Base-by-base conservation (phyloP, 2,329 filamentous ascomycete species). In the Pseudovirgaria hyperparasitica region DNA sequence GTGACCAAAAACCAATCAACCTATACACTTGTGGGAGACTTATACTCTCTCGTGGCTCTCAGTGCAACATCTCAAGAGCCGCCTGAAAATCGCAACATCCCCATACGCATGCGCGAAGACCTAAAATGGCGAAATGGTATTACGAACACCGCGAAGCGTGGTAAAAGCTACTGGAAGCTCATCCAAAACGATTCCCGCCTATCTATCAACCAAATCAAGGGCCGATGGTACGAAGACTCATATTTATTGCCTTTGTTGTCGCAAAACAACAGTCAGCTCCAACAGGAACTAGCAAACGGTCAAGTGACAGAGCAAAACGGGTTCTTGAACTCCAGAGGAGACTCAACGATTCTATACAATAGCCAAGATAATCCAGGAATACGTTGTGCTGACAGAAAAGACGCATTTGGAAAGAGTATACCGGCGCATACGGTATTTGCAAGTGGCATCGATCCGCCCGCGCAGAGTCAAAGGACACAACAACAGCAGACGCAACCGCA, bases 221-320 rank as follows among this genome's bases (percentile, higher is more conserved):
- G 70, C 6, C 59, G 70, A 7, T 74, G 70, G 70, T 74, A 73
- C 43, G 70, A 73, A 43, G 63, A 63, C 3, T 59, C 54, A 22
- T 44, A 63, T 2, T 49, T 72, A 3, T 57, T 70, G 14, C 55
- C 55, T 4, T n/a, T n/a, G n/a, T n/a, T n/a, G n/a, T n/a, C n/a
- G n/a, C n/a, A n/a, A n/a, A n/a, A n/a, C n/a, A n/a, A n/a, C n/a
- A n/a, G n/a, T n/a, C n/a, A n/a, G n/a, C n/a, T n/a, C n/a, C n/a
- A n/a, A n/a, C n/a, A n/a, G n/a, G n/a, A n/a, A n/a, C n/a, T n/a
- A n/a, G n/a, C n/a, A n/a, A n/a, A n/a, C n/a, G n/a, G n/a, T n/a
- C n/a, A n/a, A n/a, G n/a, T n/a, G n/a, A n/a, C n/a, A n/a, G n/a
- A n/a, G n/a, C n/a, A n/a, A n/a, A n/a, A n/a, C n/a, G n/a, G n/a